Conservation (phyloP, 768 basidiomycete species). For the Gloeophyllum trabeum region DNA sequence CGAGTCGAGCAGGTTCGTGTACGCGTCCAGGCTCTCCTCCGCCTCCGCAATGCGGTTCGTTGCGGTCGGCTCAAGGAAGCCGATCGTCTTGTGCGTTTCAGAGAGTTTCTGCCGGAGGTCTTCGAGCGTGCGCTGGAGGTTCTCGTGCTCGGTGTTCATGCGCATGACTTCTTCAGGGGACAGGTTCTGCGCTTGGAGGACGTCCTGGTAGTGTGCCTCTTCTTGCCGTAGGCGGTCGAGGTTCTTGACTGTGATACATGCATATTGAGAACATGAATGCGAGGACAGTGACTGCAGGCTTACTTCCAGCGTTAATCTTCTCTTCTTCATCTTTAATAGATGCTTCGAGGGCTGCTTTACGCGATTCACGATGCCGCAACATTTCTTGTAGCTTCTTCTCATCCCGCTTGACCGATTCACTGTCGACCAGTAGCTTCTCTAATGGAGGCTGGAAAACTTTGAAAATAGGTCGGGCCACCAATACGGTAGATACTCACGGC, state of each 20-base stretch:
- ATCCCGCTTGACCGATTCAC: not conserved
- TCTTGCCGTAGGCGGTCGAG: slow-evolving; percentile 57
- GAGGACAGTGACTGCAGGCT: not conserved
- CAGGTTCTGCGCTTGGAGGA: slow-evolving; percentile 82
- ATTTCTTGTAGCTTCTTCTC: not conserved
- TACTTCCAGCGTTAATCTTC: not conserved
- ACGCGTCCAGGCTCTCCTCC: slow-evolving; percentile 74
- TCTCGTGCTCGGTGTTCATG: slow-evolving; percentile 87
- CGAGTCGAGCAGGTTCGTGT: slow-evolving; percentile 61
- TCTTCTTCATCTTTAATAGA: slow-evolving; percentile 58
- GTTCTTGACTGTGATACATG: slow-evolving; percentile 18
- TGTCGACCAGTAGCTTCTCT: not conserved
- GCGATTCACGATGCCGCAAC: slow-evolving; percentile 25
- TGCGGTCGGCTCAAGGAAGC: slow-evolving; percentile 76
- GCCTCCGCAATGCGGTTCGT: slow-evolving; percentile 70
- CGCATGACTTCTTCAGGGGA: slow-evolving; percentile 82
- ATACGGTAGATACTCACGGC: not conserved
- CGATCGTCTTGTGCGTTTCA: slow-evolving; percentile 60
- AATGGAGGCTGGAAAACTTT: not conserved
- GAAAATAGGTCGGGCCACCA: not conserved
- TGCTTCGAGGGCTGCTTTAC: slow-evolving; percentile 58
- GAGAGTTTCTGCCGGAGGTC: slow-evolving; percentile 68
- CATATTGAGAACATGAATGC: not conserved
- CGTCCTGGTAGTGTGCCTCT: slow-evolving; percentile 44
- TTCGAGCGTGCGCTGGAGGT: slow-evolving; percentile 57